Evolutionary conservation across 192 early-diverging fungal species (phyloP).

Genomic region (Gamsiella multidivaricata): DNA sequence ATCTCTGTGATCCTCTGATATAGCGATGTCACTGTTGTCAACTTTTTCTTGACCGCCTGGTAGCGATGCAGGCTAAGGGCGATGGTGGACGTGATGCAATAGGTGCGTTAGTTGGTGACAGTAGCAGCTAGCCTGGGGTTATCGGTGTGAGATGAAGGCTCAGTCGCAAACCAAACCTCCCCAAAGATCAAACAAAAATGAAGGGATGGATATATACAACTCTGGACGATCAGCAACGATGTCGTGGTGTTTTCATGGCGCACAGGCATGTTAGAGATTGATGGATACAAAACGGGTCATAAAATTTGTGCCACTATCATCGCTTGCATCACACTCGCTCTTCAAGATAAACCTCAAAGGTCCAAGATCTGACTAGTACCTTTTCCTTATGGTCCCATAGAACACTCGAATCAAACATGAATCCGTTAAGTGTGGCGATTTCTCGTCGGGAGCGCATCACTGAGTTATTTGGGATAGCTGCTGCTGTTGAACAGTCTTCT

Average conservation of each 20-base stretch:
- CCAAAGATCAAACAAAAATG: no score
- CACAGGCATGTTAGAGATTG: no score
- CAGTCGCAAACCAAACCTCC: no score
- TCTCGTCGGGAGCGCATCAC: background rate
- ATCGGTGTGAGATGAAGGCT: no score
- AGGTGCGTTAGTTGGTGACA: background rate
- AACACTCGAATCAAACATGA: constrained; percentile 20
- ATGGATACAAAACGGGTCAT: background rate
- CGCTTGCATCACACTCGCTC: constrained; percentile 3
- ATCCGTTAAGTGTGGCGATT: constrained; percentile 4
- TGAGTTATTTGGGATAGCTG: background rate
- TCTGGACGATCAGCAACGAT: background rate
- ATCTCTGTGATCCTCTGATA: no score
- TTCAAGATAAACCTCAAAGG: background rate
- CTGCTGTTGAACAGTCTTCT: background rate
- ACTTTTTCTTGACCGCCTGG: background rate
- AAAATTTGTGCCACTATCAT: no score
- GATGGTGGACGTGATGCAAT: constrained; percentile 9
- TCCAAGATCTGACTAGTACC: constrained; percentile 1
- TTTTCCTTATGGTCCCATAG: constrained; percentile 9
- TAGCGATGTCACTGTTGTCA: no score
- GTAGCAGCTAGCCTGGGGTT: no score
- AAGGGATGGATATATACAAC: no score
- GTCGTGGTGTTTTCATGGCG: background rate
- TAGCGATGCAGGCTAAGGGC: background rate